A percentile compares a stretch with the other conserved stretches of the same genome.
Conservation (phyloP, 2,329 filamentous ascomycete genomes). For the Didymella exigua region DNA sequence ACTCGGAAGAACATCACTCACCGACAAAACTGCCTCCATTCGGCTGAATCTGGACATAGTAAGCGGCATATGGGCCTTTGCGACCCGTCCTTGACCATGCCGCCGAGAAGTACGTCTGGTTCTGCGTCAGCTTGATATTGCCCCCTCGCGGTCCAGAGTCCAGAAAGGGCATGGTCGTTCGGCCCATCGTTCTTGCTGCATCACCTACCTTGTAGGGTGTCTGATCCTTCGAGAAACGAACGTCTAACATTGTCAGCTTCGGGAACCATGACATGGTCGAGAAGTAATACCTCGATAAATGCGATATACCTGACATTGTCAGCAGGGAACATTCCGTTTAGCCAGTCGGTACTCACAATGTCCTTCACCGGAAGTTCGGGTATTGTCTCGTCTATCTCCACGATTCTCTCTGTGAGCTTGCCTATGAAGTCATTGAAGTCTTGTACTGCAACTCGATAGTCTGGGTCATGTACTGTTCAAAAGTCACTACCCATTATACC, state of each 20-base stretch:
- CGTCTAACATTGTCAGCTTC: conserved; percentile 55
- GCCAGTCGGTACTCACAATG: conserved; percentile 57
- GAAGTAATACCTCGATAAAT: conserved; percentile 68
- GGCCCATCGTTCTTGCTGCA: neutral
- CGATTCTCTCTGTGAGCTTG: conserved; percentile 70
- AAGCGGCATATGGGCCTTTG: conserved; percentile 70
- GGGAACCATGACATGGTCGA: neutral
- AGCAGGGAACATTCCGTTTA: conserved; percentile 1
- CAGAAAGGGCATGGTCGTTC: neutral
- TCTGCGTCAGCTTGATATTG: conserved; percentile 25
- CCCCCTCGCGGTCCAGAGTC: neutral
- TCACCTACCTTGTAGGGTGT: conserved; percentile 81
- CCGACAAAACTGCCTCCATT: conserved; percentile 69
- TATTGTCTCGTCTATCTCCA: conserved; percentile 76
- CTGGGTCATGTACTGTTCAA: conserved; percentile 72
- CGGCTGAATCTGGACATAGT: conserved; percentile 85
- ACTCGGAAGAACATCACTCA: conserved; percentile 50
- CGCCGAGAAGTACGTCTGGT: conserved; percentile 77
- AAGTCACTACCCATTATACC: conserved; percentile 12
- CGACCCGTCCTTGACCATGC: conserved; percentile 87
- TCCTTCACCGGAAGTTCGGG: conserved; percentile 87
- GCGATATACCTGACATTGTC: conserved; percentile 67
- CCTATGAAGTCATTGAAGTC: conserved; percentile 85
- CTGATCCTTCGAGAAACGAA: conserved; percentile 81
- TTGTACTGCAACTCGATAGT: conserved; percentile 77